A percentile compares a stretch with the other conserved stretches of the same genome.
phyloP scores from a whole-genome alignment of 345 rosid genomes.

The Citrus trifoliata region DNA sequence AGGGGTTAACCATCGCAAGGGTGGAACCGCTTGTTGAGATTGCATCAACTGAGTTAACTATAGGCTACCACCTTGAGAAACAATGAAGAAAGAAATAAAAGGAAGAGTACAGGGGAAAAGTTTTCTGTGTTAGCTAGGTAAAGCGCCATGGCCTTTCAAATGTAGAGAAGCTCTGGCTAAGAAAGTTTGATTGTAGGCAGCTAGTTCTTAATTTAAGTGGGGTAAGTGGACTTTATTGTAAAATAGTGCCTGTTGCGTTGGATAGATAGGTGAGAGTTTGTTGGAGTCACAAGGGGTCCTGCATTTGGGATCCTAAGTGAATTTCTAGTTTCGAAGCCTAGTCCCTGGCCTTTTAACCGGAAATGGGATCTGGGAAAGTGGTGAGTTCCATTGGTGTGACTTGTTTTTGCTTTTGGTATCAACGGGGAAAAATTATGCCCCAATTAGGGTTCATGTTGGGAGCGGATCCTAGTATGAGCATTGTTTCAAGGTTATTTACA shows the following conservation, averaged over 20 bases:
- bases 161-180: constrained; percentile 27
- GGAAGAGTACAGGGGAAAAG: constrained; percentile 7
- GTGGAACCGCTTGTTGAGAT: constrained; percentile 13
- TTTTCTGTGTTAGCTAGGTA: constrained; percentile 10
- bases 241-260: constrained; percentile 16
- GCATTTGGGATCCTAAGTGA: constrained; percentile 27
- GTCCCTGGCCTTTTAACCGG: constrained; percentile 42
- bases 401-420: constrained; percentile 14
- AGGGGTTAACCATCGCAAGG: constrained; percentile 33
- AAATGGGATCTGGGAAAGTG: constrained; percentile 26
- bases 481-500: not conserved
- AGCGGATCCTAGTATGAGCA: constrained; percentile 44
- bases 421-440: constrained; percentile 24
- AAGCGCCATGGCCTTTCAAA: constrained; percentile 14
- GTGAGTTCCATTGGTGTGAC: constrained; percentile 27
- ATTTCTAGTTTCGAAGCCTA: constrained; percentile 14
- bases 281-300: constrained; percentile 35
- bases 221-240: constrained; percentile 4
- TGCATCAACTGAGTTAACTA: constrained; percentile 35
- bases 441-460: constrained; percentile 43
- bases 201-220: constrained; percentile 27
- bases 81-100: constrained; percentile 19
- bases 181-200: constrained; percentile 19
- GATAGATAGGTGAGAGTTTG: constrained; percentile 40
- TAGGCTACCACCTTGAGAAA: constrained; percentile 29